phyloP scores from a whole-genome alignment of 176 grass and related monocot genomes.

The Oryza brachyantha region DNA sequence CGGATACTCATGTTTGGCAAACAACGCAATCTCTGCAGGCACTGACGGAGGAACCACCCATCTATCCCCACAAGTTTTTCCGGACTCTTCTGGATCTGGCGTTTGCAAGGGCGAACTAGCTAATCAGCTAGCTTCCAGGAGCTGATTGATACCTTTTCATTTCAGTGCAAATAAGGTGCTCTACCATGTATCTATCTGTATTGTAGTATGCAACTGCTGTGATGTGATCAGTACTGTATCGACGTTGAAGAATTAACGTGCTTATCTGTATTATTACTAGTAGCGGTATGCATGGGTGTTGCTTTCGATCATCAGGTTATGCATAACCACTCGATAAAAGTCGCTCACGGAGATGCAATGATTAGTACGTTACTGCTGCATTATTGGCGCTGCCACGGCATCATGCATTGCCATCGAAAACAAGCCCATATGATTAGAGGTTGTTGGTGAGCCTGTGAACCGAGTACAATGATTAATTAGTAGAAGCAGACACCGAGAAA shows the following conservation, averaged over 20 bases:
- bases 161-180: neutral
- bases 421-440: neutral
- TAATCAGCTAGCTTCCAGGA: neutral
- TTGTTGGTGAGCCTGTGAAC: neutral
- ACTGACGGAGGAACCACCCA: conserved; percentile 67
- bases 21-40: conserved; percentile 39
- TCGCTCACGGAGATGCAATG: no score
- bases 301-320: neutral
- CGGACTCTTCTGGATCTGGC: conserved; percentile 66
- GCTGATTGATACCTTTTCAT: neutral
- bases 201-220: neutral
- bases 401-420: neutral
- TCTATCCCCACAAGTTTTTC: conserved; percentile 78
- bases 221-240: neutral
- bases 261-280: no score
- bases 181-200: neutral
- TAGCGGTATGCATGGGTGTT: neutral
- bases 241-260: neutral
- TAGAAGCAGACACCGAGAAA: no score
- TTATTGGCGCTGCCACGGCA: neutral
- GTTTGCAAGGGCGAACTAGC: conserved; percentile 59
- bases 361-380: neutral
- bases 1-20: neutral
- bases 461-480: neutral
- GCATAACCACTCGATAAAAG: no score